Evolutionary conservation across 2,329 filamentous ascomycete species (phyloP).

Genomic region (Acarospora socialis): DNA sequence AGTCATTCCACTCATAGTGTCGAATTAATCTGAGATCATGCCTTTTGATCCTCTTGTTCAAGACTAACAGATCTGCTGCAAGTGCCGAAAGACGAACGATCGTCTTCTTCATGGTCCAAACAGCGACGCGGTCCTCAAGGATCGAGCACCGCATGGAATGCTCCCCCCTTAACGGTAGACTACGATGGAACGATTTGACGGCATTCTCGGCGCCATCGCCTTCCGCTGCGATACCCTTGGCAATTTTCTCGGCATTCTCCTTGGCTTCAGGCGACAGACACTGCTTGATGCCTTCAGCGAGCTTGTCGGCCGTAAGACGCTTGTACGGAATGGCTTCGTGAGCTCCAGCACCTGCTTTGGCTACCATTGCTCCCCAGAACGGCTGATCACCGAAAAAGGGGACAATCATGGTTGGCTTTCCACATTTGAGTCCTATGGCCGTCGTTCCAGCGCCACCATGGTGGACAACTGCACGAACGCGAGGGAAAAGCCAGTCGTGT

Average conservation of each 20-base stretch:
- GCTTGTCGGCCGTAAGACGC: slow-evolving; percentile 21
- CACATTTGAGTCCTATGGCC: slow-evolving; percentile 23
- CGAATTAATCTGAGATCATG: slow-evolving; percentile 33
- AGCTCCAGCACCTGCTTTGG: slow-evolving; percentile 28
- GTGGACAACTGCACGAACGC: slow-evolving; percentile 24
- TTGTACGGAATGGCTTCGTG: slow-evolving; percentile 24
- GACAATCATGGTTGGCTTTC: slow-evolving; percentile 25
- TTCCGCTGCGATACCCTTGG: slow-evolving; percentile 23
- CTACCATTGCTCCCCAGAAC: slow-evolving; percentile 33
- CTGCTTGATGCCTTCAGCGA: slow-evolving; percentile 25
- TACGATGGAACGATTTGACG: slow-evolving; percentile 28
- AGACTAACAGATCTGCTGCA: slow-evolving; percentile 39
- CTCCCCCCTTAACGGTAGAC: slow-evolving; percentile 20
- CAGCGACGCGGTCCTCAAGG: slow-evolving; percentile 33
- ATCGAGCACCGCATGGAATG: slow-evolving; percentile 25
- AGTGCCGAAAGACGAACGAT: slow-evolving; percentile 35
- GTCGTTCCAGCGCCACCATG: slow-evolving; percentile 26
- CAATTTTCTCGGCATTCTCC: slow-evolving; percentile 21
- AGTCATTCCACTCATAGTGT: slow-evolving; percentile 39
- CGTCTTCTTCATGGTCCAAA: slow-evolving; percentile 37
- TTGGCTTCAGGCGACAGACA: slow-evolving; percentile 21
- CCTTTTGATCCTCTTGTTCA: slow-evolving; percentile 38
- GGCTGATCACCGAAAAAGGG: slow-evolving; percentile 33
- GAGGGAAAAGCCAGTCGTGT: slow-evolving; percentile 26
- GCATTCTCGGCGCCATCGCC: slow-evolving; percentile 26